phyloP scores from a whole-genome alignment of 208 protist species.

The Acanthamoeba castellanii region DNA sequence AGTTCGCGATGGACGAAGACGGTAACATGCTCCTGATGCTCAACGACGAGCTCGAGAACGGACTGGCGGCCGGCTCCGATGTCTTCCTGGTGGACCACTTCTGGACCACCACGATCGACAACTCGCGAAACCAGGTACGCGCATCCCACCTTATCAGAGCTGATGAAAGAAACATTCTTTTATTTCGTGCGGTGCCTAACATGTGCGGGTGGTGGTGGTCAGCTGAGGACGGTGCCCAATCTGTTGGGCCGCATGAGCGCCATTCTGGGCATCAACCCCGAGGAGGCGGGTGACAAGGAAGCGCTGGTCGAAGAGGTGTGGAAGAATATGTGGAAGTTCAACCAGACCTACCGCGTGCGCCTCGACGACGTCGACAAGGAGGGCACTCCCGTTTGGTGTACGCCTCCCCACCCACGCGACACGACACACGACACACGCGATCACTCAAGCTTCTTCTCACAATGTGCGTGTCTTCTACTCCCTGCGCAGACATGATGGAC shows the following conservation, averaged over 20 bases:
- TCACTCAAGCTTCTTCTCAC: neutral
- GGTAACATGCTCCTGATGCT: slow-evolving; percentile 57
- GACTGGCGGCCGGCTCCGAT: slow-evolving; percentile 25
- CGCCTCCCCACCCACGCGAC: neutral
- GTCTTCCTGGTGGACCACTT: slow-evolving; percentile 67
- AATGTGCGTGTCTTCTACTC: neutral
- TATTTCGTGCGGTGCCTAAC: neutral
- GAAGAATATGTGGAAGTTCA: slow-evolving; percentile 73
- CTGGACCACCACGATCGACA: slow-evolving; percentile 63
- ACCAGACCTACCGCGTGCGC: slow-evolving; percentile 71
- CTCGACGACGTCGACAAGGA: slow-evolving; percentile 41
- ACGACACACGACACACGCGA: neutral
- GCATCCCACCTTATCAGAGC: too few relatives aligned
- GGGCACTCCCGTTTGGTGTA: slow-evolving; percentile 69
- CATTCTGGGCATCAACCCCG: slow-evolving; percentile 19
- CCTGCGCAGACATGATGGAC: slow-evolving; percentile 71
- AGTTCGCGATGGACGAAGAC: slow-evolving; percentile 67
- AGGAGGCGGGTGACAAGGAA: slow-evolving; percentile 34
- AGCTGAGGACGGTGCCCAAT: slow-evolving; percentile 65
- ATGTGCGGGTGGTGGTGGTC: neutral
- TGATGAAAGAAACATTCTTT: neutral
- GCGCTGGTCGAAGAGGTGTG: slow-evolving; percentile 55
- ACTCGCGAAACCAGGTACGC: slow-evolving; percentile 36
- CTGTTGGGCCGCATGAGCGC: slow-evolving; percentile 30
- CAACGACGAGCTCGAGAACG: slow-evolving; percentile 31